phyloP scores from a whole-genome alignment of 179 eudicot species.

The Vitellaria paradoxa region DNA sequence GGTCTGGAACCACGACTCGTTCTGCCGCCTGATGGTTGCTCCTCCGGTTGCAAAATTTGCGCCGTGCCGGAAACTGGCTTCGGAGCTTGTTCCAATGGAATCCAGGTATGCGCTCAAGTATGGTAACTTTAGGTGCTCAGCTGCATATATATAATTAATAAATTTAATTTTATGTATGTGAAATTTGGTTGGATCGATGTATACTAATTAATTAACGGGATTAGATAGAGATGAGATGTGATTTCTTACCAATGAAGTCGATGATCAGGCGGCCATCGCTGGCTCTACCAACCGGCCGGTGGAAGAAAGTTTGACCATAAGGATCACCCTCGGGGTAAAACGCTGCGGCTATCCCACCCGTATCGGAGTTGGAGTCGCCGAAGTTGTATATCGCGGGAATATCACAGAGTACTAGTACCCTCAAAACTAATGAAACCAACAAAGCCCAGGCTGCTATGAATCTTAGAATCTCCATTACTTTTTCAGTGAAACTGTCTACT shows the following conservation, averaged over 20 bases:
- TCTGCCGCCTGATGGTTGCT: slow-evolving; percentile 39
- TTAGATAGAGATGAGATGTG: too few relatives aligned
- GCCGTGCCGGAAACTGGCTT: slow-evolving; percentile 39
- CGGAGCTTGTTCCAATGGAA: slow-evolving; percentile 24
- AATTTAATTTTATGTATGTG: too few relatives aligned
- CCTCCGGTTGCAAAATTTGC: slow-evolving; percentile 71
- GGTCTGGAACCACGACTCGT: slow-evolving; percentile 33
- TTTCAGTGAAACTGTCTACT: too few relatives aligned
- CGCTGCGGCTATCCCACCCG: slow-evolving; percentile 32
- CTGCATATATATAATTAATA: slow-evolving; percentile 31
- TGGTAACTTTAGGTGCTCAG: slow-evolving; percentile 38
- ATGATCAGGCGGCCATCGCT: slow-evolving; percentile 37
- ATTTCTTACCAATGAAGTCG: slow-evolving; percentile 22
- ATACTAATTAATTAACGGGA: too few relatives aligned
- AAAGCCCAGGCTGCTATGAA: background rate
- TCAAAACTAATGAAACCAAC: slow-evolving; percentile 8
- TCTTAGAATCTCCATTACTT: slow-evolving; percentile 11
- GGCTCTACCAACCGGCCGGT: slow-evolving; percentile 27
- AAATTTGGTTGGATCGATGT: too few relatives aligned
- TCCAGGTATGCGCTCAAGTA: slow-evolving; percentile 49
- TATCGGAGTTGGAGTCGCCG: slow-evolving; percentile 15
- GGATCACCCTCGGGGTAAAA: slow-evolving; percentile 22
- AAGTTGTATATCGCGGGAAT: slow-evolving; percentile 39
- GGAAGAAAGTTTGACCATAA: slow-evolving; percentile 28
- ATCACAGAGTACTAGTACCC: background rate